These are phyloP conservation scores for Stemphylium lycopersici DNA, from an alignment of 2,329 filamentous ascomycete genomes.

Conservation along the genomic window DNA sequence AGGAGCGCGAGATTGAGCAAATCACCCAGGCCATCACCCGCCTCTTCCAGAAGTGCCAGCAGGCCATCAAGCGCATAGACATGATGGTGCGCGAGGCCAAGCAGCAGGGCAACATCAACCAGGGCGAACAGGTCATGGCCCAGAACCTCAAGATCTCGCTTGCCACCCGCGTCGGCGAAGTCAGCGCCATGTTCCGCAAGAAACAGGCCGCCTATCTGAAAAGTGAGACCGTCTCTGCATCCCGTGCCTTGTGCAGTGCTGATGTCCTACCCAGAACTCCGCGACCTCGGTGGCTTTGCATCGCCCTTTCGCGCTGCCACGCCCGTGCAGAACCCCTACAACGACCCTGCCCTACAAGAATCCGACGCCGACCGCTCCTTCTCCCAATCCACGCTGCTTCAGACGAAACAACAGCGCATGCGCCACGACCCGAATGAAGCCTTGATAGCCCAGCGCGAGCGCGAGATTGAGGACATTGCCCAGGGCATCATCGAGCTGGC, in stretches of 20 bases:
- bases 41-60: constrained; percentile 88
- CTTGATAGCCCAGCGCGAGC: constrained; percentile 87
- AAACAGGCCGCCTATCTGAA: constrained; percentile 97
- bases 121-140: constrained; percentile 92
- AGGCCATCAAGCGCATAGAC: constrained; percentile 85
- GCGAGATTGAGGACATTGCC: constrained; percentile 96
- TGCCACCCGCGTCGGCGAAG: constrained; percentile 85
- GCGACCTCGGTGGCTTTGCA: constrained; percentile 54
- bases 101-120: constrained; percentile 72
- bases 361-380: constrained; percentile 92
- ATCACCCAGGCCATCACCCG: constrained; percentile 90
- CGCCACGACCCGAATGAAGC: constrained; percentile 73
- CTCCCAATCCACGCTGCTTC: constrained; percentile 85
- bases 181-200: constrained; percentile 90
- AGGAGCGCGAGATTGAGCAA: constrained; percentile 88
- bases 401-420: constrained; percentile 68
- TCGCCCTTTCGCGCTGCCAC: constrained; percentile 55
- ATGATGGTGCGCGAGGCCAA: constrained; percentile 83
- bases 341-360: constrained; percentile 82
- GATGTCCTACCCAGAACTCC: constrained; percentile 45
- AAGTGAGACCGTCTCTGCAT: constrained; percentile 61
- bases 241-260: constrained; percentile 10
- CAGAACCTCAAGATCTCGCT: constrained; percentile 93
- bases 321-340: constrained; percentile 67
- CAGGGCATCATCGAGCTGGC: constrained; percentile 97